phyloP scores from a whole-genome alignment of 2,329 filamentous ascomycete genomes.

The Pseudogymnoascus sp. region DNA sequence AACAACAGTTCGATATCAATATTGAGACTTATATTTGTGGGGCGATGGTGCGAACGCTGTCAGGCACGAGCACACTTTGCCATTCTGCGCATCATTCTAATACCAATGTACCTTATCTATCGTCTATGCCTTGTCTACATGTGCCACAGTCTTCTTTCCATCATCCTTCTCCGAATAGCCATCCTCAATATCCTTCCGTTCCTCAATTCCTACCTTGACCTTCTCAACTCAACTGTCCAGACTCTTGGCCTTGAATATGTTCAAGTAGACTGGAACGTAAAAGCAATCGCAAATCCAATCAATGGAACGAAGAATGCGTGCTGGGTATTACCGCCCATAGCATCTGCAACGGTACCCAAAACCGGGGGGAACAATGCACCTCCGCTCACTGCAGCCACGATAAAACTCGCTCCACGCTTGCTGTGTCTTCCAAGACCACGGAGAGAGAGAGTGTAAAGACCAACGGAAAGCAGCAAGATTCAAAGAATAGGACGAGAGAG shows the following conservation, averaged over 20 bases:
- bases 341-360: conserved; percentile 58
- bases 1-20: background rate
- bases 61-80: background rate
- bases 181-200: conserved; percentile 17
- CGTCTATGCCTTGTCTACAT: conserved; percentile 13
- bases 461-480: conserved; percentile 45
- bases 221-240: conserved; percentile 24
- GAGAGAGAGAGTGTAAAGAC: conserved; percentile 46
- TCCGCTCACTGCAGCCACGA: conserved; percentile 41
- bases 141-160: conserved; percentile 11
- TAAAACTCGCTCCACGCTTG: conserved; percentile 42
- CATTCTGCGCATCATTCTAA: background rate
- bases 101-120: background rate
- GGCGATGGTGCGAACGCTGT: background rate
- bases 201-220: conserved; percentile 21
- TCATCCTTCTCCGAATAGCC: background rate
- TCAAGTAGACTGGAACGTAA: conserved; percentile 8
- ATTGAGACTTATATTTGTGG: background rate
- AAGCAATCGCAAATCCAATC: conserved; percentile 18
- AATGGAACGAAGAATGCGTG: conserved; percentile 18
- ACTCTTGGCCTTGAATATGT: conserved; percentile 17
- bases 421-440: conserved; percentile 44
- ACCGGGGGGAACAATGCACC: conserved; percentile 63
- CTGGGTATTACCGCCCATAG: conserved; percentile 12
- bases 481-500: conserved; percentile 44